Evolutionary conservation across 257 asterid species (phyloP).

Genomic region (Solanum arcanum): DNA sequence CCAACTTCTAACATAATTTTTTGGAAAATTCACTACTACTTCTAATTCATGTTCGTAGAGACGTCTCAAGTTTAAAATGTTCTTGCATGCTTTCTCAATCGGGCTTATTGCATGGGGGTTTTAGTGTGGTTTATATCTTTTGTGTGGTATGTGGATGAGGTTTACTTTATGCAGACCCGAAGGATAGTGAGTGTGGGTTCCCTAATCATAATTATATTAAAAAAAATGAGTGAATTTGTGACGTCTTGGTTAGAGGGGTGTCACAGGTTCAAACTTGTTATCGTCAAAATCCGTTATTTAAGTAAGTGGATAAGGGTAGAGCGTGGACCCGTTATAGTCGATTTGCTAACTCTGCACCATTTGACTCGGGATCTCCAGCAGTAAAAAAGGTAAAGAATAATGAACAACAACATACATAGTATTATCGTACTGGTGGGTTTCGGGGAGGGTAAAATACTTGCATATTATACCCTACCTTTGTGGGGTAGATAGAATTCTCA

Average conservation of each 20-base stretch:
- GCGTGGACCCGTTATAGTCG: neutral
- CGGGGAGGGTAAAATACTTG: neutral
- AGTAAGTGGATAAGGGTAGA: neutral
- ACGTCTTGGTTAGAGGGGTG: neutral
- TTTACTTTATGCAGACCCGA: neutral
- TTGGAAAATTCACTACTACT: too few relatives aligned
- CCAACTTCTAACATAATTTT: neutral
- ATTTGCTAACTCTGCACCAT: neutral
- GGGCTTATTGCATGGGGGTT: neutral
- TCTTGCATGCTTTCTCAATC: neutral
- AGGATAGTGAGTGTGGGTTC: neutral
- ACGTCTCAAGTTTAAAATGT: neutral
- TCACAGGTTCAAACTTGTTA: neutral
- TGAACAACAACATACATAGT: neutral
- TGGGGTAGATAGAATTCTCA: neutral
- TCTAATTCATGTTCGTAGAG: neutral
- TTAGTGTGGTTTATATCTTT: neutral
- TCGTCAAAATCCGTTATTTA: neutral
- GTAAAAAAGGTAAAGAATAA: neutral
- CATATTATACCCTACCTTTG: neutral
- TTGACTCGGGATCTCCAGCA: neutral
- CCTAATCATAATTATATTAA: neutral
- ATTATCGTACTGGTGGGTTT: too few relatives aligned
- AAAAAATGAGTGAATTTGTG: neutral
- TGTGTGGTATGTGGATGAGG: neutral